Evolutionary conservation across 2,329 filamentous ascomycete genomes (phyloP), one percentile per base, ranked within the genome.

Genomic region (Passalora sequoiae): DNA sequence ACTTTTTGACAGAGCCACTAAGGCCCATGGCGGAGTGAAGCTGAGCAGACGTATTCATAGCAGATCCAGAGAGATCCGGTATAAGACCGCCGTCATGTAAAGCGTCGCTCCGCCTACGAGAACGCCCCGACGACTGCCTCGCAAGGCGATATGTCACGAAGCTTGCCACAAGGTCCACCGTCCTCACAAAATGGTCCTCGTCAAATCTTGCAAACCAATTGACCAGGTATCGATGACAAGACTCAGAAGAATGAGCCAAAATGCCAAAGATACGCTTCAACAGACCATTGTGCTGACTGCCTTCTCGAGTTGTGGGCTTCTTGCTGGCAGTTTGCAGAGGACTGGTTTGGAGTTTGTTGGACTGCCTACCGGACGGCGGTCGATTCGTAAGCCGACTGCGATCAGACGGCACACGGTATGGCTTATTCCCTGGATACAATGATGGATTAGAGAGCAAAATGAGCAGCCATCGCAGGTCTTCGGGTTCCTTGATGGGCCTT

Each of bases 181-280:
- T 72, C 49, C 75, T 78, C 40, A 82, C 70, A 56, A 94, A 88
- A 15, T 83, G 79, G 10, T 69, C 62, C 42, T 82, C 75, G 0
- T 84, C 77, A 52, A 84, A 80, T 35, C 80, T 77, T 9, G 84
- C 80, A 56, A 94, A 81, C 88, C 88, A 95, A 5, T 77, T 76
- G 7, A 89, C 79, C 19, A 94, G 66, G 55, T 84, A 79, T 41
- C 83, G 81, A 56, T 94, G 89, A 54, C 85, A 89, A 45, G 83
- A 77, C 45, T 79, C 77, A 0, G 86, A 76, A 9, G 86, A 72
- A 61, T 94, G 87, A 1, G 87, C 84, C 17, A 94, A 61, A 7
- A 95, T 69, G 1, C 89, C 89, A 19, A 94, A 65, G 28, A 94
- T 81, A 27, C 89, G 79, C 64, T 95, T 95, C 56, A 94, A 78